A percentile compares a stretch with the other conserved stretches of the same genome.
Evolutionary conservation across 169 alveolate species (phyloP).

Genomic region (Plasmodium fragile): DNA sequence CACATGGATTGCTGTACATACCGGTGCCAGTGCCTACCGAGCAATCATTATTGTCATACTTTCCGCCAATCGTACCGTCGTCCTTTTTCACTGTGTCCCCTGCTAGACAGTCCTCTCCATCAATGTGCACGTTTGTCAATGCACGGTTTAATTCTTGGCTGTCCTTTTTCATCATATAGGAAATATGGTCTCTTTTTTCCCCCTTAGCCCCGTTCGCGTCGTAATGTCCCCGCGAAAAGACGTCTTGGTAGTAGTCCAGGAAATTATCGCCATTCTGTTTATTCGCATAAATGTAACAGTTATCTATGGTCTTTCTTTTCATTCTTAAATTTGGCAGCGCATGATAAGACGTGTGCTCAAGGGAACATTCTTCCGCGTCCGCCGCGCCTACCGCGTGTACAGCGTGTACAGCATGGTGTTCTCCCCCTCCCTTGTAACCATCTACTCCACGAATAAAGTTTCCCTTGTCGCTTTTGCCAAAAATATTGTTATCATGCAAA

Average conservation of each 20-base stretch:
- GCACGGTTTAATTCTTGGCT: neutral
- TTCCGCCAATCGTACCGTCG: neutral
- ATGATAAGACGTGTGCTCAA: neutral
- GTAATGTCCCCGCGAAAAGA: neutral
- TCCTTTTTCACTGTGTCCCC: neutral
- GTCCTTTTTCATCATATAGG: neutral
- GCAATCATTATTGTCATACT: neutral
- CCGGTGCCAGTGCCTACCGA: neutral
- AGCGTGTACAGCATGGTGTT: neutral
- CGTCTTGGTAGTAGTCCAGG: slow-evolving; percentile 1
- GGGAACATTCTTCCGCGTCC: neutral
- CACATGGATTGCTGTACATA: neutral
- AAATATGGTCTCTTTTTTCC: neutral
- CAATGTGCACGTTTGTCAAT: neutral
- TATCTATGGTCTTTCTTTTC: slow-evolving; percentile 36
- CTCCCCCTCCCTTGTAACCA: neutral
- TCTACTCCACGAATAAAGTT: neutral
- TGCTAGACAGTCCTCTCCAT: neutral
- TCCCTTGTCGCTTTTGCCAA: neutral
- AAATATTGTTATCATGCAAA: neutral
- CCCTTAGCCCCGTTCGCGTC: neutral
- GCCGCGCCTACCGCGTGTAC: neutral
- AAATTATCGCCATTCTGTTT: neutral
- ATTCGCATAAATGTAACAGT: slow-evolving; percentile 21
- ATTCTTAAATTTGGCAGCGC: neutral